phyloP scores from a whole-genome alignment of 1,284 basidiomycete species.

The Apiotrichum brassicae region DNA sequence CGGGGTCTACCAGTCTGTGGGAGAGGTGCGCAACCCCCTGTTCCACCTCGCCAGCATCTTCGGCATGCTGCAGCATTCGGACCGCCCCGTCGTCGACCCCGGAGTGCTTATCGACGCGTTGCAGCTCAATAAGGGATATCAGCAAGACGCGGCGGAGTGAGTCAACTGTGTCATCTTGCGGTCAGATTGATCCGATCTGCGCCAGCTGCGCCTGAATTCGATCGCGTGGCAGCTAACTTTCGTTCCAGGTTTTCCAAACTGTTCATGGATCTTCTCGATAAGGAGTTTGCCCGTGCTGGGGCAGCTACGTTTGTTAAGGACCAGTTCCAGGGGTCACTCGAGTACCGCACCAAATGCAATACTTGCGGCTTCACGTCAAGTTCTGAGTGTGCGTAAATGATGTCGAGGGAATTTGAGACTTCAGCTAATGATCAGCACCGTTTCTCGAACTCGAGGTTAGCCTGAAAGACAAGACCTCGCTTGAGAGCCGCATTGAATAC shows the following conservation, averaged over 20 bases:
- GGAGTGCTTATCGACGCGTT: slow-evolving; percentile 72
- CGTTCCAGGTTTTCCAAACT: slow-evolving; percentile 75
- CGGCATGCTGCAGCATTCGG: slow-evolving; percentile 69
- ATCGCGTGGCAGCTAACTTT: not conserved
- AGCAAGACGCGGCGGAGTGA: slow-evolving; percentile 92
- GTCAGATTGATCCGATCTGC: no score
- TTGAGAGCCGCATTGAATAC: slow-evolving; percentile 63
- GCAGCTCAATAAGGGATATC: slow-evolving; percentile 67
- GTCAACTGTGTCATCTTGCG: slow-evolving; percentile 29
- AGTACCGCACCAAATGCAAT: slow-evolving; percentile 70
- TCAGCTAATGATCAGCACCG: slow-evolving; percentile 10
- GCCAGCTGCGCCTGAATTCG: no score
- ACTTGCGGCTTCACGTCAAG: slow-evolving; percentile 53
- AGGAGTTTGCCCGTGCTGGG: slow-evolving; percentile 70
- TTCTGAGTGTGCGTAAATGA: slow-evolving; percentile 3
- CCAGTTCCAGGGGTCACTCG: slow-evolving; percentile 79
- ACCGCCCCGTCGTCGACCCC: slow-evolving; percentile 68
- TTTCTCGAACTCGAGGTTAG: slow-evolving; percentile 83
- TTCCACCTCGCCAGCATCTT: slow-evolving; percentile 53
- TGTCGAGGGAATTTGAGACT: not conserved
- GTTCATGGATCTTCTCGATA: slow-evolving; percentile 78
- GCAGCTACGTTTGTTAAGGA: slow-evolving; percentile 62
- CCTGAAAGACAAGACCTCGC: slow-evolving; percentile 63
- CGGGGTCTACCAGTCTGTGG: slow-evolving; percentile 50
- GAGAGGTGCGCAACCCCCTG: slow-evolving; percentile 52